Base-by-base conservation (phyloP, 2,329 filamentous ascomycete species). In the Scedosporium minutisporum region DNA sequence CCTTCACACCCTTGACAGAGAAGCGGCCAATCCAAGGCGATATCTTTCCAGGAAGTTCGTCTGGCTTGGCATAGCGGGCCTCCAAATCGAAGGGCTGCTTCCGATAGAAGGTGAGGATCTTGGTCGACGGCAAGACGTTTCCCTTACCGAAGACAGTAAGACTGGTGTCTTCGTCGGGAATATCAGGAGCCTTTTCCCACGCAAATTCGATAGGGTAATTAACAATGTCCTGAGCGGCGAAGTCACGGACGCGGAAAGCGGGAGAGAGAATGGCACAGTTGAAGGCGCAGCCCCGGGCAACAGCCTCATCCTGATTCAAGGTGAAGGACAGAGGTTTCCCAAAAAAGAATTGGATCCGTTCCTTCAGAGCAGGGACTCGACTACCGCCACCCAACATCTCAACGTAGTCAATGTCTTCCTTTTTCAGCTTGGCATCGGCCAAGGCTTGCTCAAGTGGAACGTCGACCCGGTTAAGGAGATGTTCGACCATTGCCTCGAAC, bases 91-190 rank as follows among this genome's bases (percentile, higher is more conserved):
- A 99, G 57, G 92, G 84, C 78, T 97, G 91, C 82, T 97, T 97
- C 69, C 95, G 89, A 84, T 97, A 99, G 81, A 99, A 99, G 46
- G 95, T 99, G 62, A 99, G 87, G 68, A 99, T 97, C 85, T 99
- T 99, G 67, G 95, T 99, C 5, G 93, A 97, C 62, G 95, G 95
- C 82, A 99, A 88, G 66, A 96, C 87, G 73, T 97, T 97, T 76
- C 93, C 93, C 77, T 89, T 92, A 85, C 95, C 96, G 80, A 99
- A 99, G 71, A 99, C 95, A 42, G 91, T 96, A 69, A 99, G 82
- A 80, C 88, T 96, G 63, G 95, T 97, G 75, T 97, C 95, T 82
- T 99, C 95, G 70, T 99, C 95, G 27, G 95, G 95, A 69, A 99
- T 99, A 72, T 99, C 95, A 64, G 92, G 87, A 27, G 93, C 96